Conservation (phyloP, 495 filamentous ascomycete species). For the Massariosphaeria phaeospora region DNA sequence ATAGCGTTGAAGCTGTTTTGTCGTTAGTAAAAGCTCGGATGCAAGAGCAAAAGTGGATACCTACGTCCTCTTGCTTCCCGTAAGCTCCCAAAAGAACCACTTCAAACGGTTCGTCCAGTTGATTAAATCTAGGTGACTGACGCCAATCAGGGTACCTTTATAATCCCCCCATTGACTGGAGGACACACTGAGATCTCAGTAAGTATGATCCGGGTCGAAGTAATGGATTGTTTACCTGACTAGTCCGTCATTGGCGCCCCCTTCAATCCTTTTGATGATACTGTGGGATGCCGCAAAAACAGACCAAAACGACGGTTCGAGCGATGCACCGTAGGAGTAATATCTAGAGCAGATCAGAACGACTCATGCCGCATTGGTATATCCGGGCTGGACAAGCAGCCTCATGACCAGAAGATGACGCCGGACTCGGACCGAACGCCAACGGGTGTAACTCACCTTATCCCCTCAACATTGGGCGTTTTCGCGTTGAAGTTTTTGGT, state of each 20-base stretch:
- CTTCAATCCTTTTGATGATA: slow-evolving; percentile 66
- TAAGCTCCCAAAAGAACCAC: slow-evolving; percentile 63
- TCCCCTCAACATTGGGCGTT: slow-evolving; percentile 65
- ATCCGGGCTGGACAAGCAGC: too few species aligned
- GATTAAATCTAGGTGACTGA: slow-evolving; percentile 88
- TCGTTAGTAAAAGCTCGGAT: too few species aligned
- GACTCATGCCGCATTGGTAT: too few species aligned
- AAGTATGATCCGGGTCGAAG: not conserved
- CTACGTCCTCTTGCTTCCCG: slow-evolving; percentile 65
- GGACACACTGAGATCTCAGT: slow-evolving; percentile 53
- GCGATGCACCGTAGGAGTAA: slow-evolving; percentile 83
- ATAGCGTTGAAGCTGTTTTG: slow-evolving; percentile 82
- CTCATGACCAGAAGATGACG: too few species aligned
- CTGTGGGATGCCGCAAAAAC: slow-evolving; percentile 68
- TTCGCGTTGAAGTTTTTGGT: slow-evolving; percentile 71
- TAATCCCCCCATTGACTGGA: slow-evolving; percentile 89
- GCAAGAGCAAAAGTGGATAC: too few species aligned
- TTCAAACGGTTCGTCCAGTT: slow-evolving; percentile 88
- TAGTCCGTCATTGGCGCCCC: slow-evolving; percentile 78
- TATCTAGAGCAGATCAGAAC: slow-evolving; percentile 51
- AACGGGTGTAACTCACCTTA: slow-evolving; percentile 47
- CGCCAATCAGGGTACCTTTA: slow-evolving; percentile 80
- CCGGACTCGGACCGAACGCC: not conserved
- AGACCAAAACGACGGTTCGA: slow-evolving; percentile 62
- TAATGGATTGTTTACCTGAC: slow-evolving; percentile 46